phyloP scores from a whole-genome alignment of 805 yeast genomes.

The Kluyveromyces lactis region DNA sequence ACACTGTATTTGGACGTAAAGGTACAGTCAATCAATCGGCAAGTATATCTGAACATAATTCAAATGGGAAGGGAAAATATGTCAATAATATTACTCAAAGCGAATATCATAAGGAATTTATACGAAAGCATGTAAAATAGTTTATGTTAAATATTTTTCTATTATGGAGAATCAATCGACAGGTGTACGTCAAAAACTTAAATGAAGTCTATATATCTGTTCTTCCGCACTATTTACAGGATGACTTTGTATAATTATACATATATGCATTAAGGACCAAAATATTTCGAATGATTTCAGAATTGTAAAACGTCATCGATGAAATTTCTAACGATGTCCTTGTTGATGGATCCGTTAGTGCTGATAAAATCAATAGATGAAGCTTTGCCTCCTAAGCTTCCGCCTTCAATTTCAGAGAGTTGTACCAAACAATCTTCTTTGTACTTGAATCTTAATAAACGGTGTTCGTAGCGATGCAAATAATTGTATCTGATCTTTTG shows the following conservation, averaged over 20 bases:
- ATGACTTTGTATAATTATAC: too few species aligned
- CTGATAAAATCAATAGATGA: slow-evolving; percentile 25
- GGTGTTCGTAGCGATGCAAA: slow-evolving; percentile 16
- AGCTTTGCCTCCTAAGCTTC: slow-evolving; percentile 19
- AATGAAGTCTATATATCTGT: neutral
- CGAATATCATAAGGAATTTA: slow-evolving; percentile 35
- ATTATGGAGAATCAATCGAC: neutral
- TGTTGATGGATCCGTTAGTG: slow-evolving; percentile 9
- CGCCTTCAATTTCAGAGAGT: slow-evolving; percentile 24
- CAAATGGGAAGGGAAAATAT: slow-evolving; percentile 20
- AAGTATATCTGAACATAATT: slow-evolving; percentile 2
- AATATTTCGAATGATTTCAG: too few species aligned
- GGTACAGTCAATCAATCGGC: slow-evolving; percentile 4
- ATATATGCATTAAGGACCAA: too few species aligned
- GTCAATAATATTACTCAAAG: slow-evolving; percentile 32
- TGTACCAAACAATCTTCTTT: slow-evolving; percentile 25
- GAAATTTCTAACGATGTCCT: slow-evolving; percentile 12
- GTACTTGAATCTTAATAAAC: slow-evolving; percentile 20
- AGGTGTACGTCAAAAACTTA: neutral
- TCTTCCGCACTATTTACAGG: neutral
- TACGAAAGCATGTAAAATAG: slow-evolving; percentile 33
- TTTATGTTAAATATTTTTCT: slow-evolving; percentile 1
- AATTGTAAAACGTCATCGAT: slow-evolving; percentile 12
- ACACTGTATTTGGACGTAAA: slow-evolving; percentile 15
- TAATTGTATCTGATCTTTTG: slow-evolving; percentile 15